A percentile compares a stretch with the other conserved stretches of the same genome.
Evolutionary conservation across 345 rosid species (phyloP).

Genomic region (Mangifera indica): DNA sequence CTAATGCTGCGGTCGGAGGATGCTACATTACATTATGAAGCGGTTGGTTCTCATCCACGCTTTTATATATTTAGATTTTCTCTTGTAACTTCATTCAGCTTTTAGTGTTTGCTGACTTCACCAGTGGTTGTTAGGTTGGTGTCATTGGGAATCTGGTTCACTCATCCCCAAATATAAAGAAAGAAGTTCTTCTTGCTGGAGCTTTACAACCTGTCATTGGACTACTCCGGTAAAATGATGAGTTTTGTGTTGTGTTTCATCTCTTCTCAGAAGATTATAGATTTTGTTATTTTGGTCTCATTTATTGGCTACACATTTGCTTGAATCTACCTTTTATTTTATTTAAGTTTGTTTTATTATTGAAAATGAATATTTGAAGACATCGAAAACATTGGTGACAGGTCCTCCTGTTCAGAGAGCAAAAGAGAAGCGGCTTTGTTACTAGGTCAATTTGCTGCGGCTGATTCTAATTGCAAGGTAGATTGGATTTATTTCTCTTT

Average conservation of each 20-base stretch:
- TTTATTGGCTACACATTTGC: not conserved
- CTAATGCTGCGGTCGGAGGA: slow-evolving; percentile 68
- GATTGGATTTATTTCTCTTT: slow-evolving; percentile 6
- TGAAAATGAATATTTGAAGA: not conserved
- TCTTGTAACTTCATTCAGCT: not conserved
- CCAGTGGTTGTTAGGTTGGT: slow-evolving; percentile 50
- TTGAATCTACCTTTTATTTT: not conserved
- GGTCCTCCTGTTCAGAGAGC: slow-evolving; percentile 67
- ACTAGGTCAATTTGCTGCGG: slow-evolving; percentile 79
- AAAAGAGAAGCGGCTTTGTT: slow-evolving; percentile 79
- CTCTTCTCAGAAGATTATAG: slow-evolving; percentile 1
- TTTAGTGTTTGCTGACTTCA: slow-evolving; percentile 21
- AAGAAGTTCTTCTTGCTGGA: slow-evolving; percentile 67
- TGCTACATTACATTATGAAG: slow-evolving; percentile 62
- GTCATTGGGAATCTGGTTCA: slow-evolving; percentile 76
- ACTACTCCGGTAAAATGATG: slow-evolving; percentile 52
- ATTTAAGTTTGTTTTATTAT: not conserved
- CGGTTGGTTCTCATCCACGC: slow-evolving; percentile 42
- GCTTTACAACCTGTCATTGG: slow-evolving; percentile 82
- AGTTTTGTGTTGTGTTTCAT: not conserved
- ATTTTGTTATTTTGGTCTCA: not conserved
- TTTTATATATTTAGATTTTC: slow-evolving; percentile 11
- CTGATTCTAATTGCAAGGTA: slow-evolving; percentile 83
- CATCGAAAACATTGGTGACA: slow-evolving; percentile 24
- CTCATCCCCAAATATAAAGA: slow-evolving; percentile 71